Percentiles rank a stretch among this genome's conserved stretches.
Evolutionary conservation across 176 grass and related monocot genomes (phyloP).

Genomic region (Thalia dealbata): DNA sequence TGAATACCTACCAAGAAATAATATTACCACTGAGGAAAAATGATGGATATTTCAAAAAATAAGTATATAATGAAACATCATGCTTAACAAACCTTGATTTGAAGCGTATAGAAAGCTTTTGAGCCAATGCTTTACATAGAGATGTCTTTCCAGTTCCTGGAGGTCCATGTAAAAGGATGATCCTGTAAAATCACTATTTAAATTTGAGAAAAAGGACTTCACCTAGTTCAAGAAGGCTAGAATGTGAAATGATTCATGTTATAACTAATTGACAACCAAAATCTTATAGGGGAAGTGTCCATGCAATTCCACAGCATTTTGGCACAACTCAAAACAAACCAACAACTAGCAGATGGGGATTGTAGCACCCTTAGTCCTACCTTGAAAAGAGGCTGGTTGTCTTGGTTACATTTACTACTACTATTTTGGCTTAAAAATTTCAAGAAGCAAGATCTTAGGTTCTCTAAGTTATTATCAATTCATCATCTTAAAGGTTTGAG

Average conservation of each 20-base stretch:
- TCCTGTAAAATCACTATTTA: constrained; percentile 36
- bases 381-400: no score
- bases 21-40: constrained; percentile 14
- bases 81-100: constrained; percentile 52
- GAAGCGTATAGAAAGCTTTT: constrained; percentile 93
- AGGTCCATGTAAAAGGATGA: constrained; percentile 97
- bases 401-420: no score
- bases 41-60: constrained; percentile 11
- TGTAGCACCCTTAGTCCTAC: no score
- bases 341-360: no score
- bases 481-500: no score
- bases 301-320: no score
- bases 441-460: no score
- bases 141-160: constrained; percentile 99
- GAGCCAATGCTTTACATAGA: constrained; percentile 94
- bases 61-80: constrained; percentile 9
- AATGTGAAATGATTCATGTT: neutral
- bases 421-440: no score
- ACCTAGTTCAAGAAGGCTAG: neutral
- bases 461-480: no score
- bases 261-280: neutral
- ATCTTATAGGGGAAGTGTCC: no score
- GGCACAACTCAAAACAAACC: no score
- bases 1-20: constrained; percentile 54
- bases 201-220: neutral